phyloP scores from a whole-genome alignment of 345 rosid genomes.

The Passiflora organensis region DNA sequence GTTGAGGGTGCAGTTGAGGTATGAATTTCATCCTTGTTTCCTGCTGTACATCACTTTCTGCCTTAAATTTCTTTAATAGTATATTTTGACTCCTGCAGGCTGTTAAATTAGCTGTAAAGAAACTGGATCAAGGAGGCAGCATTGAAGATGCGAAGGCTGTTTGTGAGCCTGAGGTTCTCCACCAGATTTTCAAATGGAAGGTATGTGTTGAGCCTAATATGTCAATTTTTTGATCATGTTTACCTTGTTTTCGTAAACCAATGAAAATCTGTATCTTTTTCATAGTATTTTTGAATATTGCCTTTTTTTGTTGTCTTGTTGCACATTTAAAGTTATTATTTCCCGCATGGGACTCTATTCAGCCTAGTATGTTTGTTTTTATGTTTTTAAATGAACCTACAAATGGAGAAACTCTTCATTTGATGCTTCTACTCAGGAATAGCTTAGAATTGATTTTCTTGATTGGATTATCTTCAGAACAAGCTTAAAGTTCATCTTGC shows the following conservation, averaged over 20 bases:
- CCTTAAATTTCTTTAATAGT: too few species aligned
- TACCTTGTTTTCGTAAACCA: too few species aligned
- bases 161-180: constrained; percentile 68
- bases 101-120: constrained; percentile 65
- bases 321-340: too few species aligned
- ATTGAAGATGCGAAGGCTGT: constrained; percentile 85
- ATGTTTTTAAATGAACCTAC: too few species aligned
- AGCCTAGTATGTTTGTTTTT: too few species aligned
- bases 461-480: constrained; percentile 45
- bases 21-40: constrained; percentile 10
- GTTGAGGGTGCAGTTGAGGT: constrained; percentile 83
- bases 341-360: too few species aligned
- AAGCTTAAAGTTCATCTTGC: constrained; percentile 79
- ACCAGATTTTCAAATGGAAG: constrained; percentile 83
- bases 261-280: too few species aligned
- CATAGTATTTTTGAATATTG: too few species aligned
- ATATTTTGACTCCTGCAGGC: constrained; percentile 40
- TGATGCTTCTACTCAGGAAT: background rate
- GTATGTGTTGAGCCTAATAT: constrained; percentile 25
- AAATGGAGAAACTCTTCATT: too few species aligned
- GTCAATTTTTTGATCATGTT: too few species aligned
- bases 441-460: background rate
- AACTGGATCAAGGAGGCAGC: constrained; percentile 54
- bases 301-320: too few species aligned
- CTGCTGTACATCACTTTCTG: background rate